Conservation (phyloP, 2,329 filamentous ascomycete species). For the Fusarium coicis region DNA sequence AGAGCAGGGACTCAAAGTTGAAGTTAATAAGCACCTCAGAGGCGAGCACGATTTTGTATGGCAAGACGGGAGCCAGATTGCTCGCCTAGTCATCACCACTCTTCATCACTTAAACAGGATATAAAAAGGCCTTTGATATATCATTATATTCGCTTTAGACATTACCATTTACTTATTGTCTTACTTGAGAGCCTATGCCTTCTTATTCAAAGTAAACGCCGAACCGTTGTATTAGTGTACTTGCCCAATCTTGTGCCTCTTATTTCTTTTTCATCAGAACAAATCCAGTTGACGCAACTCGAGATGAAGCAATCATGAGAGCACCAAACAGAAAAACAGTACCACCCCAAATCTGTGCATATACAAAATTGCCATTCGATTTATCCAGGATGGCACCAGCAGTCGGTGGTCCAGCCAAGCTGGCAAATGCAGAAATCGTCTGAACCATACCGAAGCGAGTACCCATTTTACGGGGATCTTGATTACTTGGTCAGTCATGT, state of each 20-base stretch:
- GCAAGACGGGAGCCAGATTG: conserved; percentile 68
- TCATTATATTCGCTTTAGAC: conserved; percentile 13
- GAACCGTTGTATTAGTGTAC: background rate
- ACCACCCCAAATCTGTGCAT: conserved; percentile 61
- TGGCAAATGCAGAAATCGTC: conserved; percentile 54
- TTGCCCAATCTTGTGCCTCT: background rate
- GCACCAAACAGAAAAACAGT: conserved; percentile 52
- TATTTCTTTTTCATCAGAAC: conserved; percentile 50
- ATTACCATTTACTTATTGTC: conserved; percentile 18
- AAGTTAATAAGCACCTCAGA: conserved; percentile 55
- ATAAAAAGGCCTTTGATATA: background rate
- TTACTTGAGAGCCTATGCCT: background rate
- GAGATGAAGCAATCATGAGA: conserved; percentile 47
- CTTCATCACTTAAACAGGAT: conserved; percentile 30
- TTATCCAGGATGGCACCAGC: conserved; percentile 47
- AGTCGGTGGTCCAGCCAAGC: conserved; percentile 54
- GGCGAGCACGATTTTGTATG: conserved; percentile 74
- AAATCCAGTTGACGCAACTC: conserved; percentile 51
- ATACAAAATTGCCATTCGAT: conserved; percentile 48
- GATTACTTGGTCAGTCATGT: background rate
- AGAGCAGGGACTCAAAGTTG: conserved; percentile 50
- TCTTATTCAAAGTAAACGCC: background rate
- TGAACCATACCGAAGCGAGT: conserved; percentile 57
- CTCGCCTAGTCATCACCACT: conserved; percentile 55
- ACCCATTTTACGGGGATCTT: conserved; percentile 55